Conservation (phyloP, 768 basidiomycete genomes). For the Kwoniella europaea region DNA sequence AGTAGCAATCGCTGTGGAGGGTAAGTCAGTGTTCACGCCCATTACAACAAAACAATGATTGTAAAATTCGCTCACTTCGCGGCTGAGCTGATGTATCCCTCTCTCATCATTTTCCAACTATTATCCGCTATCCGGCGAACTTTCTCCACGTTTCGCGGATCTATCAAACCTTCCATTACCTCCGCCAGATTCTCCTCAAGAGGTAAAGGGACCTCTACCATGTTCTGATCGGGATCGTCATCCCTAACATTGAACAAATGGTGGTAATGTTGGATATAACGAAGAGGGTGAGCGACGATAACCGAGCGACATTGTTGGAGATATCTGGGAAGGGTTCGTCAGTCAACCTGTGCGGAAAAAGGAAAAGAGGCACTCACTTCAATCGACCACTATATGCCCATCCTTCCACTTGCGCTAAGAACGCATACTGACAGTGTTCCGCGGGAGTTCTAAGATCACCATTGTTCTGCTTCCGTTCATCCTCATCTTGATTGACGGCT, state of each 20-base stretch:
- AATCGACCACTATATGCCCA: constrained; percentile 52
- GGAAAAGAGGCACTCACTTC: constrained; percentile 36
- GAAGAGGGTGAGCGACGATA: constrained; percentile 38
- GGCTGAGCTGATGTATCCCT: constrained; percentile 41
- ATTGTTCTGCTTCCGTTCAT: constrained; percentile 31
- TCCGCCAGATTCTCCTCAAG: constrained; percentile 35
- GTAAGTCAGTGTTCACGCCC: too few species aligned
- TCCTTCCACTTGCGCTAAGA: constrained; percentile 51
- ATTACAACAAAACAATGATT: neutral
- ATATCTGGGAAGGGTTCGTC: constrained; percentile 22
- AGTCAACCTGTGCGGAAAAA: neutral
- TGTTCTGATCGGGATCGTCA: constrained; percentile 35
- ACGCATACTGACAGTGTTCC: constrained; percentile 52
- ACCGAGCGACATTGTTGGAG: constrained; percentile 45
- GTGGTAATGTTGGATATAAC: constrained; percentile 46
- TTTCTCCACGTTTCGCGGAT: constrained; percentile 21
- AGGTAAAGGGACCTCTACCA: constrained; percentile 39
- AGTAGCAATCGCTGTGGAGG: constrained; percentile 42
- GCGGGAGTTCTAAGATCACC: constrained; percentile 38
- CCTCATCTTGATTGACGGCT: constrained; percentile 36
- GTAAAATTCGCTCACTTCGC: constrained; percentile 36
- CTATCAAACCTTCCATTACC: constrained; percentile 34
- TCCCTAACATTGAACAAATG: constrained; percentile 37
- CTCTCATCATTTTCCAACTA: constrained; percentile 36
- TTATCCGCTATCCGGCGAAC: constrained; percentile 36